Evolutionary conservation across 176 grass and related monocot species (phyloP).

Genomic region (Zizania latifolia): DNA sequence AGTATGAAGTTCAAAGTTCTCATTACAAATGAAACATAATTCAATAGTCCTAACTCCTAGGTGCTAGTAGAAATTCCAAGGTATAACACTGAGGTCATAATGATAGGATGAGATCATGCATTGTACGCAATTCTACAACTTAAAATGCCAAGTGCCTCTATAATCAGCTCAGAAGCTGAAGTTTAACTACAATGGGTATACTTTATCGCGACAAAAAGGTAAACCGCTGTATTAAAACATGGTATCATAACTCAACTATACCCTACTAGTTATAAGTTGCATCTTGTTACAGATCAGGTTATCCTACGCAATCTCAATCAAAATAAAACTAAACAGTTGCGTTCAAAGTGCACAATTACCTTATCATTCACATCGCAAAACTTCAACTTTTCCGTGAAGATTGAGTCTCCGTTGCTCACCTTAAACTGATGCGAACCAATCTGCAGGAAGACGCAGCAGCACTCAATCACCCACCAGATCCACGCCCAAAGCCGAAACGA

Average conservation of each 20-base stretch:
- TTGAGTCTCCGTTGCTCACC: constrained; percentile 93
- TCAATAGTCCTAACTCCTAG: not conserved
- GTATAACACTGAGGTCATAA: not conserved
- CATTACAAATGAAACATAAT: not conserved
- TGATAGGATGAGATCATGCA: not conserved
- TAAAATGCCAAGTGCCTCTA: not conserved
- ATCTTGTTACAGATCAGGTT: not conserved
- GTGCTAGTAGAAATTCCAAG: not conserved
- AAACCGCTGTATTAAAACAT: not conserved
- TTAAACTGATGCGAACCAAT: constrained; percentile 97
- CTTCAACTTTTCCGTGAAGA: constrained; percentile 91
- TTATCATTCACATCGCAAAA: constrained; percentile 90
- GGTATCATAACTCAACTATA: not conserved
- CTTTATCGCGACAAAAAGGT: not conserved
- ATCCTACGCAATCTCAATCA: not conserved
- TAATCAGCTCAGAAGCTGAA: not conserved
- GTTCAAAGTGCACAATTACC: constrained; percentile 26
- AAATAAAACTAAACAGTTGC: not conserved
- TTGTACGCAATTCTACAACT: not conserved
- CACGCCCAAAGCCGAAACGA: not conserved
- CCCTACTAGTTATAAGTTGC: not conserved
- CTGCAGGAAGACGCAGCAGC: constrained; percentile 27
- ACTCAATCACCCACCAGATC: constrained; percentile 7
- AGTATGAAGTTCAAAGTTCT: not conserved
- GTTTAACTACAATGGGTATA: not conserved